These are phyloP conservation scores for Periconia macrospinosa DNA, from an alignment of 2,329 filamentous ascomycete species.

Conservation along the genomic window DNA sequence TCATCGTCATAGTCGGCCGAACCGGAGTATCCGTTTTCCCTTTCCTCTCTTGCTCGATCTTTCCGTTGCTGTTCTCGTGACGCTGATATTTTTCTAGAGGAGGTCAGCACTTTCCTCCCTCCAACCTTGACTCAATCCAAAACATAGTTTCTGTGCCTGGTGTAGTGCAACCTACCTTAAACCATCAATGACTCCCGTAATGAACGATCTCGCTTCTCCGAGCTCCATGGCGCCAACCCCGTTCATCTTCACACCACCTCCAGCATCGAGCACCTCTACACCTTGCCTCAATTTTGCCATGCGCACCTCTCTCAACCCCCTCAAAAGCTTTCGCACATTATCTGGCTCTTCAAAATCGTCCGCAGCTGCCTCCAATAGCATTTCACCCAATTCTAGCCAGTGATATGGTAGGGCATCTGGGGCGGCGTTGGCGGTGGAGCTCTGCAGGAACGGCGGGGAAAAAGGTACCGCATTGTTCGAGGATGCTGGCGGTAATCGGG, in stretches of 20 bases:
- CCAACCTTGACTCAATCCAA: not conserved
- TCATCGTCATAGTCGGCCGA: constrained; percentile 64
- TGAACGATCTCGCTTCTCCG: constrained; percentile 80
- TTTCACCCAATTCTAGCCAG: constrained; percentile 89
- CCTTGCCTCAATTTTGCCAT: constrained; percentile 85
- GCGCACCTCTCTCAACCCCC: constrained; percentile 83
- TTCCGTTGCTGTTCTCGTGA: constrained; percentile 76
- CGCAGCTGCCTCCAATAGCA: constrained; percentile 79
- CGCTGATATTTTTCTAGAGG: constrained; percentile 69
- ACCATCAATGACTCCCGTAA: constrained; percentile 84
- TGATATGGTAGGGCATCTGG: constrained; percentile 82
- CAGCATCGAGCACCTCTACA: constrained; percentile 70
- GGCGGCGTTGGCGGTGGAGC: constrained; percentile 70
- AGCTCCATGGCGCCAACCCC: constrained; percentile 94
- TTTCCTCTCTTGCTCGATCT: constrained; percentile 74
- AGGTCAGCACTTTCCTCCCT: not conserved
- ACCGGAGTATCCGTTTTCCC: constrained; percentile 55
- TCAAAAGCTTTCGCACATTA: constrained; percentile 71
- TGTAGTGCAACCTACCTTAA: constrained; percentile 55
- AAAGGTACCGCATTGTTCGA: constrained; percentile 41
- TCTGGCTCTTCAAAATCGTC: constrained; percentile 80
- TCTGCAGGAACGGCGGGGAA: constrained; percentile 74
- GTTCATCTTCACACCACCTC: constrained; percentile 70
- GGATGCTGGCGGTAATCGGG: constrained; percentile 66
- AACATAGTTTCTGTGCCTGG: not conserved